These are phyloP conservation scores for Aspergillus melleus DNA, from an alignment of 2,329 filamentous ascomycete genomes.

Conservation along the genomic window DNA sequence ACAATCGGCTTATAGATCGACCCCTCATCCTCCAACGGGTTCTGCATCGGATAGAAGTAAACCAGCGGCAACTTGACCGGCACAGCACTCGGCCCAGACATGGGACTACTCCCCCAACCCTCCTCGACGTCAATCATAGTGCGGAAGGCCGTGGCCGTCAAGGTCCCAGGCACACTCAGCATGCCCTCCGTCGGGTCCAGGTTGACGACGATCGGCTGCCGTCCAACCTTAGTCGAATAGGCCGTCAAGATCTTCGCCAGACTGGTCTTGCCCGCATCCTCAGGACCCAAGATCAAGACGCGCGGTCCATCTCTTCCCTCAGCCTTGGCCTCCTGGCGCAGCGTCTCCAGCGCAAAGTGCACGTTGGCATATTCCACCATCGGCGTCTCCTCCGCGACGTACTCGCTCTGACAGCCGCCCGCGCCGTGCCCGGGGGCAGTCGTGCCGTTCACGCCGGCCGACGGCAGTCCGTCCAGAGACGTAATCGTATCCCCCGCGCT, in stretches of 20 bases:
- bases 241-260: slow-evolving; percentile 73
- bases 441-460: slow-evolving; percentile 22
- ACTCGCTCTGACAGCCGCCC: slow-evolving; percentile 67
- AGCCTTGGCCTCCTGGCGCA: slow-evolving; percentile 63
- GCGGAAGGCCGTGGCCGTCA: slow-evolving; percentile 84
- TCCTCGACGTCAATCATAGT: slow-evolving; percentile 85
- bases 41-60: slow-evolving; percentile 79
- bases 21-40: slow-evolving; percentile 67
- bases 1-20: slow-evolving; percentile 72
- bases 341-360: slow-evolving; percentile 78
- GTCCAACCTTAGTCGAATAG: slow-evolving; percentile 72
- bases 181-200: slow-evolving; percentile 79
- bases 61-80: slow-evolving; percentile 91
- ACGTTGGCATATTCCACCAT: slow-evolving; percentile 80
- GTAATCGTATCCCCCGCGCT: slow-evolving; percentile 57
- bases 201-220: slow-evolving; percentile 80
- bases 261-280: slow-evolving; percentile 79
- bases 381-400: slow-evolving; percentile 75
- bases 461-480: slow-evolving; percentile 29
- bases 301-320: slow-evolving; percentile 64
- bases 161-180: slow-evolving; percentile 73
- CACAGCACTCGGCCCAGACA: slow-evolving; percentile 81
- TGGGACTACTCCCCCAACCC: slow-evolving; percentile 86
- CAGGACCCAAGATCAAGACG: slow-evolving; percentile 79
- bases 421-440: slow-evolving; percentile 39